Base-by-base conservation (phyloP, 371 early-diverging fungal species). In the Syncephalastrum monosporum region DNA sequence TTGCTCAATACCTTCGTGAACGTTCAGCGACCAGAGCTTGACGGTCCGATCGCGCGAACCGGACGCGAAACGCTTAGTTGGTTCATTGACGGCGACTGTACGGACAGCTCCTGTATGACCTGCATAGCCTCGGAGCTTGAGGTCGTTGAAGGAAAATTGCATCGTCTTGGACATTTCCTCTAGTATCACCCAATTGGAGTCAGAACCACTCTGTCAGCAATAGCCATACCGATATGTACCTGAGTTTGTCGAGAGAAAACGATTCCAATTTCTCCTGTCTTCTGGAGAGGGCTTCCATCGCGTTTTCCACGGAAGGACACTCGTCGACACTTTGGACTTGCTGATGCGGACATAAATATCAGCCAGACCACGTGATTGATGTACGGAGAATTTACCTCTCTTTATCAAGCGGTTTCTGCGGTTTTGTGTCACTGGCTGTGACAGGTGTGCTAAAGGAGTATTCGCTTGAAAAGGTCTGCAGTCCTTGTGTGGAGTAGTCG, bases 111-210 rank as follows among this genome's bases (percentile, higher is more conserved):
- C 77, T 0, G 73, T 74, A 52, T 86, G 85, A 75, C 85, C 87
- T 55, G 80, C 83, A 63, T 81, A 83, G 3, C 83, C 84, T 42
- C 84, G 59, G 13, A 86, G 59, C 44, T 86, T 86, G 27, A 84
- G 67, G 56, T 86, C 85, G 48, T 86, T 85, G 53, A 86, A 86
- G 0, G 84, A 82, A 64, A 86, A 86, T 43, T 86, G 87, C 81
- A 84, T 78, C 1, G 82, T 74, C 42, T 86, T 85, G 14, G 87
- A 84, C 87, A 86, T 86, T 63, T 86, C 87, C 65, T 85, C 85
- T 76, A 44, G 12, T 33, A 10, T 33, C 38, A 46, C 10, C 19
- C 7, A 10, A 8, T 46, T 0, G 0, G 19, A 6, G 7, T 46
- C n/a, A 46, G n/a, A 15, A 10, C 6, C 23, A 2, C 16, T 7